phyloP scores from a whole-genome alignment of 1,284 basidiomycete genomes.

The Veloboletus limbatus region DNA sequence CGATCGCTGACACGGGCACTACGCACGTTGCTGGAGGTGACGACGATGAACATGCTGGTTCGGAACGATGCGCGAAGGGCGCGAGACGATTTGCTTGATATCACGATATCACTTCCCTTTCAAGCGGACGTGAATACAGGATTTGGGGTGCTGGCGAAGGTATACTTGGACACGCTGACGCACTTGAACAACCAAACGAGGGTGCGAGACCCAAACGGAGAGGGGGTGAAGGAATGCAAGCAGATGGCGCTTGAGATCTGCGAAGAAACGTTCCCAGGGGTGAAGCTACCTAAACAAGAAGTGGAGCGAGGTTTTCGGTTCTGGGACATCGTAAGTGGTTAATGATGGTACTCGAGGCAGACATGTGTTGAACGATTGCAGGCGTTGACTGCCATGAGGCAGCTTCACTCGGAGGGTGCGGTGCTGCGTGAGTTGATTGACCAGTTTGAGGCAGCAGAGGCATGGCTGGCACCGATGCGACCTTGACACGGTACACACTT shows the following conservation, averaged over 20 bases:
- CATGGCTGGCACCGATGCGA: slow-evolving; percentile 89
- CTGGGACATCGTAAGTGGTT: slow-evolving; percentile 87
- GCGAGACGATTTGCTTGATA: slow-evolving; percentile 90
- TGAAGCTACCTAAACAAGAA: slow-evolving; percentile 84
- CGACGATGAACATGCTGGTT: slow-evolving; percentile 89
- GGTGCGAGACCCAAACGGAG: slow-evolving; percentile 71
- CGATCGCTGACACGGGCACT: slow-evolving; percentile 87
- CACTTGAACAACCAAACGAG: slow-evolving; percentile 77
- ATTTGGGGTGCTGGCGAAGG: slow-evolving; percentile 96
- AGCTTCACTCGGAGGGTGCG: slow-evolving; percentile 78
- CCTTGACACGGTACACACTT: too few relatives aligned
- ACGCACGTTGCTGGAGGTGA: slow-evolving; percentile 87
- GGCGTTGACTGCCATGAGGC: slow-evolving; percentile 87
- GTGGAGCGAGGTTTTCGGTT: slow-evolving; percentile 96
- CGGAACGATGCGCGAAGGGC: slow-evolving; percentile 81
- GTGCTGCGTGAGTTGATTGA: slow-evolving; percentile 82
- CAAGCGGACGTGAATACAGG: slow-evolving; percentile 97
- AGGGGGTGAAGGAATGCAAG: slow-evolving; percentile 82
- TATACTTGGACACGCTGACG: slow-evolving; percentile 89
- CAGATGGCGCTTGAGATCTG: slow-evolving; percentile 86
- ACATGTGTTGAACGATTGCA: slow-evolving; percentile 37
- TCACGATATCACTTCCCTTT: slow-evolving; percentile 89
- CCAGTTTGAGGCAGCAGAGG: slow-evolving; percentile 93
- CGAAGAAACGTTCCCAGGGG: slow-evolving; percentile 91
- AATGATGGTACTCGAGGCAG: slow-evolving; percentile 20